phyloP scores from a whole-genome alignment of 768 basidiomycete species.

The Gloeostereum incarnatum region DNA sequence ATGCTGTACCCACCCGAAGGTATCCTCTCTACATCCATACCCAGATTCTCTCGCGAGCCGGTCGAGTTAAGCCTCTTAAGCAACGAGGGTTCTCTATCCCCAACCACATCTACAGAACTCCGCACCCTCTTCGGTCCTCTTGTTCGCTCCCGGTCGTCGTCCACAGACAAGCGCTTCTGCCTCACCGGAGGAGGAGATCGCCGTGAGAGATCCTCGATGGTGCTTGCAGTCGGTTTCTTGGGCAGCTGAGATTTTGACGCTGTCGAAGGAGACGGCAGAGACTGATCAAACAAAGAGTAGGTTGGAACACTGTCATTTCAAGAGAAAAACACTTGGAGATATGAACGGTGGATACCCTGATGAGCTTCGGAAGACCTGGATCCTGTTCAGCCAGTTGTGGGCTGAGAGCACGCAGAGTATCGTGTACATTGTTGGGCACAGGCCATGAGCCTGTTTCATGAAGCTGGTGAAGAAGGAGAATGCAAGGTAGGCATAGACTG shows the following conservation, averaged over 20 bases:
- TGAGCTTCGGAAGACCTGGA: slow-evolving; percentile 29
- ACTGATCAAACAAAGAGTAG: slow-evolving; percentile 2
- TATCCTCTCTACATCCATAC: background rate
- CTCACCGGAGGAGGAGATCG: background rate
- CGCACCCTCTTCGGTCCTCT: background rate
- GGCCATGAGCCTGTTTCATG: slow-evolving; percentile 34
- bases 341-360: slow-evolving; percentile 55
- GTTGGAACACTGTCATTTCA: slow-evolving; percentile 1
- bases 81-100: background rate
- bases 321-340: slow-evolving; percentile 25
- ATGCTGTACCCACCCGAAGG: slow-evolving; percentile 34
- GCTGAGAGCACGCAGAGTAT: slow-evolving; percentile 20
- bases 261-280: background rate
- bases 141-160: background rate
- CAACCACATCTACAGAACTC: background rate
- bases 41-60: background rate
- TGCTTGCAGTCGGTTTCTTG: background rate
- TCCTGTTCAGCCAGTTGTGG: slow-evolving; percentile 18
- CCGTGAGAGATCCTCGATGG: background rate
- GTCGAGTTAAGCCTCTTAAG: background rate
- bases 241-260: background rate
- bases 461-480: slow-evolving; percentile 21
- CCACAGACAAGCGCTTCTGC: background rate
- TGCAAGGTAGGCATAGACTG: too few species aligned
- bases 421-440: slow-evolving; percentile 27